Base-by-base conservation (phyloP, 169 alveolate species). In the Plasmodium ovale region DNA sequence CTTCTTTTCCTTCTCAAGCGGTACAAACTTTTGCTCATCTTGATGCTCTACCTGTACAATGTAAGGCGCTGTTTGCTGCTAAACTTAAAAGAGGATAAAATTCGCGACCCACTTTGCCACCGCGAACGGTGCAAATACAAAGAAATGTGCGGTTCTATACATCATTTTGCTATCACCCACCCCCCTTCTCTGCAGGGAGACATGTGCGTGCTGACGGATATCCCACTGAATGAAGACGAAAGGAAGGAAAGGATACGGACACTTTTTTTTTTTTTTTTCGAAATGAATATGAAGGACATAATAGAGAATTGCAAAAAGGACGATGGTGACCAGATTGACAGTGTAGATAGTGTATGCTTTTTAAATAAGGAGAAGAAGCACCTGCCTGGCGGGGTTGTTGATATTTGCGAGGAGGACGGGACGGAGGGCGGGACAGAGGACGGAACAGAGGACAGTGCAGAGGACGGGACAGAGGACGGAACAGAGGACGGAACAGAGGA, bases 151-250 rank as follows among this genome's bases (percentile, higher is more conserved):
- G 35, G 25, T 59, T 59, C 4, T 19, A 1, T 49, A 10, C 16
- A 3, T 58, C 4, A 39, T 49, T 59, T 62, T 39, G 10, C 6
- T 73, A 21, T 42, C 37, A 16, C 9, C 3, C 29, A 16, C 33
- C 21, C 25, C 9, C 44, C 5, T 14, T 10, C 16, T 54, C 7
- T n/a, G 12, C 51, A 79, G 89, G 89, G 89, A n/a, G 35, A 79
- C 53, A 35, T 56, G 14, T 47, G 84, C 49, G 64, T 37, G 16
- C 47, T 79, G 47, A 67, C 35, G 3, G 89, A 79, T 21, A 14
- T 79, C 10, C 70, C 89, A 7, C 31, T 79, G 19, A 51, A 39
- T 4, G 89, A 79, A 27, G 89, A 79, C 4, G 89, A 79, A 10
- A 65, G 73, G n/a, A 79, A 70, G 56, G 58, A 65, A 1, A 65